Percentiles rank a stretch among this genome's conserved stretches.
Conservation (phyloP, 2,329 filamentous ascomycete genomes). For the Colletotrichum shisoi region DNA sequence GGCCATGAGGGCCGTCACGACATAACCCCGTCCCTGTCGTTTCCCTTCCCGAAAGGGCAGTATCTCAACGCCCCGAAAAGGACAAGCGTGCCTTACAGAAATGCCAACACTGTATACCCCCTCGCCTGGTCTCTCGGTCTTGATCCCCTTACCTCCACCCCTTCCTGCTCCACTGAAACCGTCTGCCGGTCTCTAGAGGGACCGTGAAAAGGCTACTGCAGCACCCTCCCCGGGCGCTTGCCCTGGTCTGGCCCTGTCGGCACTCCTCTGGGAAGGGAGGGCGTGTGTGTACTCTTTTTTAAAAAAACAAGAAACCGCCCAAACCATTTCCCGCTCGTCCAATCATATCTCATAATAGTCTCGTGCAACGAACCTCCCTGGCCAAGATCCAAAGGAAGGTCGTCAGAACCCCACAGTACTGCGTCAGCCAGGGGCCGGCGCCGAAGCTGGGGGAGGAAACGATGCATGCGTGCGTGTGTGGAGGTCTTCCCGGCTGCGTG, state of each 20-base stretch:
- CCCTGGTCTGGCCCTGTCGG: constrained; percentile 42
- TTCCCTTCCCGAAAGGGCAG: constrained; percentile 47
- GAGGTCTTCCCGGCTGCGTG: constrained; percentile 23
- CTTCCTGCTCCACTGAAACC: constrained; percentile 13
- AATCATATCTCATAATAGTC: constrained; percentile 62
- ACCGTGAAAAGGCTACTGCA: constrained; percentile 42
- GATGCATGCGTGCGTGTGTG: constrained; percentile 2
- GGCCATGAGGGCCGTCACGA: constrained; percentile 10
- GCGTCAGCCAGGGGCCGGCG: constrained; percentile 14
- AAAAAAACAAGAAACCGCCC: constrained; percentile 45
- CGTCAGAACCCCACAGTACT: constrained; percentile 22
- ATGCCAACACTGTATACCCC: constrained; percentile 20
- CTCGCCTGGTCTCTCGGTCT: constrained; percentile 1
- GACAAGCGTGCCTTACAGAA: constrained; percentile 44
- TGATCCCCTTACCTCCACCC: background rate
- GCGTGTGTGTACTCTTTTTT: constrained; percentile 56
- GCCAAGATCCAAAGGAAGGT: background rate
- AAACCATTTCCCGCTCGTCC: constrained; percentile 51
- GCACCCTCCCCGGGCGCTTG: constrained; percentile 43
- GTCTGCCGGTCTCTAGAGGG: constrained; percentile 4
- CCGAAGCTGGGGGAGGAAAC: constrained; percentile 16
- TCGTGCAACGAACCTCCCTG: constrained; percentile 54
- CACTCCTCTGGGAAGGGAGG: constrained; percentile 41
- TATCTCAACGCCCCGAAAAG: constrained; percentile 46
- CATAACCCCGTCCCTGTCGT: constrained; percentile 15